These are phyloP conservation scores for Aspergillus unguis DNA, from an alignment of 2,329 filamentous ascomycete species.

Conservation along the genomic window DNA sequence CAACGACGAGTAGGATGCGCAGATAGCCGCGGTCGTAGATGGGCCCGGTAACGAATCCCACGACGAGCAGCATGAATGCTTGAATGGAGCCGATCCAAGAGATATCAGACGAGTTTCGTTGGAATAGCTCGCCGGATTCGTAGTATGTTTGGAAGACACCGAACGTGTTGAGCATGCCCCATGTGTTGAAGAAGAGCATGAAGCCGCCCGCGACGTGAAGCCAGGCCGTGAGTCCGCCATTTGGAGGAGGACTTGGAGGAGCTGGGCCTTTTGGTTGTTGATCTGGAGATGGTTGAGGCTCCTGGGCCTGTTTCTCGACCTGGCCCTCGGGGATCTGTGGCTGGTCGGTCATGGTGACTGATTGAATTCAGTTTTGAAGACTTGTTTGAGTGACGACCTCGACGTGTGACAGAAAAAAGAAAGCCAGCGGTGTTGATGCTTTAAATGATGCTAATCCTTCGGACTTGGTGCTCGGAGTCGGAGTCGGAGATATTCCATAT, in stretches of 20 bases:
- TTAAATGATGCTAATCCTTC: no score
- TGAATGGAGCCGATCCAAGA: constrained; percentile 53
- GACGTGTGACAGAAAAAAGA: no score
- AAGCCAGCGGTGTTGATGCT: no score
- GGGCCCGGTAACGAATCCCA: constrained; percentile 45
- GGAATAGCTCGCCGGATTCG: constrained; percentile 22
- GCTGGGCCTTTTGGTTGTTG: background rate
- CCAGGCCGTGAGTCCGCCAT: constrained; percentile 5
- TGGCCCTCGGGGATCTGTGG: no score
- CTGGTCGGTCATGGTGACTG: no score
- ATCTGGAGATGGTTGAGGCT: background rate
- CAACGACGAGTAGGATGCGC: constrained; percentile 26
- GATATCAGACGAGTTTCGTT: constrained; percentile 40
- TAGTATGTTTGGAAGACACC: constrained; percentile 37
- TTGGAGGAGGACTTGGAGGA: background rate
- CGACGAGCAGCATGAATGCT: constrained; percentile 45
- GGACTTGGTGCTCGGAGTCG: no score
- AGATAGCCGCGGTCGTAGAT: constrained; percentile 45
- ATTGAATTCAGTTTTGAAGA: no score
- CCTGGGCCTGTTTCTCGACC: background rate
- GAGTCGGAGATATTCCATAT: no score
- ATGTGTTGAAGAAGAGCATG: constrained; percentile 12
- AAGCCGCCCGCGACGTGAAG: constrained; percentile 4
- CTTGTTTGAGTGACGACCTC: no score
- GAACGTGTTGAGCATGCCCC: constrained; percentile 25